These are phyloP conservation scores for Ceratocystis smalleyi DNA, from an alignment of 2,329 filamentous ascomycete genomes.

Conservation along the genomic window DNA sequence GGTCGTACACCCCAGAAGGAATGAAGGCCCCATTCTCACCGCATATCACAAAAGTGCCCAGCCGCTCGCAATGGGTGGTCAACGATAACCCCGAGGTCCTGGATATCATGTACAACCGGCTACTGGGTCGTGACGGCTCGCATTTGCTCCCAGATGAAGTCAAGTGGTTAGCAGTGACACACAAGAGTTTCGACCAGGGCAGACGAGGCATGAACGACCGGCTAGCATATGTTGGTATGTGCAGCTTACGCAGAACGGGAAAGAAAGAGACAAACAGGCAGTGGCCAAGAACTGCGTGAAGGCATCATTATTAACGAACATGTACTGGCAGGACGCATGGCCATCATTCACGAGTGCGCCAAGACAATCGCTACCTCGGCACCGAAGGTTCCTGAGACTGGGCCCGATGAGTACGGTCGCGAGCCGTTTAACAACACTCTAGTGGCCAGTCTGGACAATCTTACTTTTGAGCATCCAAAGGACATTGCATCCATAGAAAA, in stretches of 20 bases:
- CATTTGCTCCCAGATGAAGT: conserved; percentile 71
- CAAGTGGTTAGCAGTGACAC: conserved; percentile 93
- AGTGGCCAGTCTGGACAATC: conserved; percentile 56
- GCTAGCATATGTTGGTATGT: conserved; percentile 38
- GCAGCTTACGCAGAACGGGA: neutral
- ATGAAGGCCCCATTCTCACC: conserved; percentile 57
- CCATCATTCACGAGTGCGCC: conserved; percentile 23
- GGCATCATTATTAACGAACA: neutral
- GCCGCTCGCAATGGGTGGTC: conserved; percentile 44
- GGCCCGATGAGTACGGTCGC: conserved; percentile 38
- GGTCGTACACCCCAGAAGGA: conserved; percentile 51
- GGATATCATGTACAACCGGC: conserved; percentile 59
- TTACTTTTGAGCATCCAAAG: conserved; percentile 45
- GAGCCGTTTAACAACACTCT: conserved; percentile 54
- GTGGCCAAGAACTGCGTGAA: neutral
- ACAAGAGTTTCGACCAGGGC: conserved; percentile 96
- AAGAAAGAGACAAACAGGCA: neutral
- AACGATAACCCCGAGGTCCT: conserved; percentile 62
- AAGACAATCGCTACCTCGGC: conserved; percentile 41
- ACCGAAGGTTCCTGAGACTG: conserved; percentile 20
- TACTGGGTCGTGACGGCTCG: conserved; percentile 60
- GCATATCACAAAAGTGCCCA: conserved; percentile 40
- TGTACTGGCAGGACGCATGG: conserved; percentile 20
- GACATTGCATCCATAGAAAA: conserved; percentile 48
- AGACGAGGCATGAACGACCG: conserved; percentile 87